These are phyloP conservation scores for Eragrostis nindensis DNA, from an alignment of 176 grass and related monocot genomes.

Conservation along the genomic window DNA sequence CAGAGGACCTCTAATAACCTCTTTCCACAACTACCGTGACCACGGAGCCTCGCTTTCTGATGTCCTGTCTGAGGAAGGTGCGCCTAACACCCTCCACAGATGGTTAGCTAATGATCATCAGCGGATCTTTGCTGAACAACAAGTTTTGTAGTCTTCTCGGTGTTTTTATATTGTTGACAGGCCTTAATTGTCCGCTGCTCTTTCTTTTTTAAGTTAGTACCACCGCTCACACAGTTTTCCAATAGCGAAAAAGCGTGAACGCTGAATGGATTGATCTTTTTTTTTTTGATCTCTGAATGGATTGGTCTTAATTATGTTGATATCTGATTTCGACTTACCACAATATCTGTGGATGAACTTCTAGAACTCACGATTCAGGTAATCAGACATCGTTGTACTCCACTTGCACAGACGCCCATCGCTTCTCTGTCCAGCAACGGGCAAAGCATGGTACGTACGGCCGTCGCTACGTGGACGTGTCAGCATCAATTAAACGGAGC, in stretches of 20 bases:
- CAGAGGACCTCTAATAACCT: not conserved
- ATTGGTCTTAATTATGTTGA: too few relatives aligned
- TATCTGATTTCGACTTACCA: not conserved
- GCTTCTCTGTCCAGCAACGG: conserved; percentile 24
- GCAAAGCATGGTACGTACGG: not conserved
- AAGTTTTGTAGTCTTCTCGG: not conserved
- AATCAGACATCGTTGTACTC: too few relatives aligned
- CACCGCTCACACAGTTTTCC: not conserved
- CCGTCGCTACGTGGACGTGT: not conserved
- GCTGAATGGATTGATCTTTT: too few relatives aligned
- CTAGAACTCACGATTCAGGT: not conserved
- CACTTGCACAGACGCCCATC: not conserved
- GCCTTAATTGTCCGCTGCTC: not conserved
- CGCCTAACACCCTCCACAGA: conserved; percentile 43
- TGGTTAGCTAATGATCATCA: conserved; percentile 3
- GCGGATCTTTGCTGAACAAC: conserved; percentile 12
- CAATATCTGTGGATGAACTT: not conserved
- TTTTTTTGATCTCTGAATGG: too few relatives aligned
- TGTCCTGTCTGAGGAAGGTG: conserved; percentile 54
- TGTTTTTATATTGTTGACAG: not conserved
- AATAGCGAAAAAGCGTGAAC: not conserved
- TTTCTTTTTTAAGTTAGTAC: not conserved
- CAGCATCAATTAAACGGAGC: not conserved
- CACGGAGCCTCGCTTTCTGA: conserved; percentile 22
- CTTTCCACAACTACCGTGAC: conserved; percentile 45